Evolutionary conservation across 768 basidiomycete species (phyloP).

Genomic region (Kondoa malvinella): DNA sequence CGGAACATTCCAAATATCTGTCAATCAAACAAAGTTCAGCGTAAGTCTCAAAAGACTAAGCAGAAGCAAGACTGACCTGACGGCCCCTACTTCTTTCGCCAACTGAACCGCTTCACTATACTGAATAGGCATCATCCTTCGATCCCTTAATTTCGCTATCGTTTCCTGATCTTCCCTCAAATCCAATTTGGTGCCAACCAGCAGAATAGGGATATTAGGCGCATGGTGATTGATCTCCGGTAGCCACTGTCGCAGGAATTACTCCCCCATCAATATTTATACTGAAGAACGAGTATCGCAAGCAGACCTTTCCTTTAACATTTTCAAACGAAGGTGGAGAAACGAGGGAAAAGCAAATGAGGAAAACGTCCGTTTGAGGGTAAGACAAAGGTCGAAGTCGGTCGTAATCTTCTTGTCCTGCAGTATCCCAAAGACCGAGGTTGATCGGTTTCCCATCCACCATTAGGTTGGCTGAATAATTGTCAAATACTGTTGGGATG

Average conservation of each 20-base stretch:
- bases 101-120: constrained; percentile 80
- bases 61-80: constrained; percentile 43
- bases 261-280: background rate
- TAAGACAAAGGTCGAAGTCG: constrained; percentile 93
- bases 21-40: background rate
- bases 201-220: constrained; percentile 74
- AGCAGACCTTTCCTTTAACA: constrained; percentile 83
- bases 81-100: constrained; percentile 83
- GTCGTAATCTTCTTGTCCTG: constrained; percentile 98
- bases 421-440: constrained; percentile 98
- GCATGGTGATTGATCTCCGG: constrained; percentile 97
- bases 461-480: constrained; percentile 81
- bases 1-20: constrained; percentile 76
- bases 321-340: constrained; percentile 97
- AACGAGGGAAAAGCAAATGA: constrained; percentile 97
- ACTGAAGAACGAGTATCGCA: background rate
- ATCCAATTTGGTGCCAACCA: constrained; percentile 95
- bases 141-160: constrained; percentile 79
- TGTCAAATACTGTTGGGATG: constrained; percentile 96
- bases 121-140: constrained; percentile 89
- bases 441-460: constrained; percentile 98
- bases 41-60: background rate
- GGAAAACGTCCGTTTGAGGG: constrained; percentile 97
- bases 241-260: constrained; percentile 49
- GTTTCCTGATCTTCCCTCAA: constrained; percentile 86